phyloP scores from a whole-genome alignment of 192 early-diverging fungal genomes.

The Backusella liffmaniae region DNA sequence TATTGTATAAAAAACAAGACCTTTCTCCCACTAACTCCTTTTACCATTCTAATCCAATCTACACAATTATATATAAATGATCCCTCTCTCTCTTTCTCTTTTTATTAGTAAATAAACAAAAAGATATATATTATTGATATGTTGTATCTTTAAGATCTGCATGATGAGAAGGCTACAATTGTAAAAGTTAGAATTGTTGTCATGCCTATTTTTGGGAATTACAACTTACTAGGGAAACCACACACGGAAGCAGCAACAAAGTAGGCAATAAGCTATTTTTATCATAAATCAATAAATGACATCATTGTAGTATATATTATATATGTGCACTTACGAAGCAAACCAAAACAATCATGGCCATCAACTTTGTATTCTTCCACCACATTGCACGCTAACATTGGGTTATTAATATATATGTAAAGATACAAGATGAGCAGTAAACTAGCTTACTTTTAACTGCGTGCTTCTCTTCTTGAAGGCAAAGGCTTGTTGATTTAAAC shows the following conservation, averaged over 20 bases:
- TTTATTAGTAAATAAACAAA: background rate
- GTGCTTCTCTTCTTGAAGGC: constrained; percentile 89
- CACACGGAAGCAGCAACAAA: constrained; percentile 71
- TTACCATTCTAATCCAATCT: background rate
- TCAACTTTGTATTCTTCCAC: constrained; percentile 92
- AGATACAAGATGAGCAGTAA: background rate
- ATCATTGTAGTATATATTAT: background rate
- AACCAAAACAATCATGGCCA: constrained; percentile 64
- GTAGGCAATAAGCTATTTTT: constrained; percentile 68
- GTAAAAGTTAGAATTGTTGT: background rate
- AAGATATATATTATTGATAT: background rate
- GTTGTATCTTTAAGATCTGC: constrained; percentile 9
- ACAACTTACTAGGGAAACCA: constrained; percentile 72
- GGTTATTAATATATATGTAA: background rate
- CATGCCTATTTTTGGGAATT: background rate
- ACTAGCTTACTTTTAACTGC: constrained; percentile 59
- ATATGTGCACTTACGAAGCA: constrained; percentile 42
- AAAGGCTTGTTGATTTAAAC: constrained; percentile 84
- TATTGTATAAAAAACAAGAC: background rate
- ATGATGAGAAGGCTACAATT: constrained; percentile 19
- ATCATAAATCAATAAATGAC: background rate
- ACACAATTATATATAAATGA: background rate
- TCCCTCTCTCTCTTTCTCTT: background rate
- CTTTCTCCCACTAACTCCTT: background rate
- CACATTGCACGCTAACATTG: constrained; percentile 70